Conservation (phyloP, 2,329 filamentous ascomycete species). For the Penicillium corylophilum region DNA sequence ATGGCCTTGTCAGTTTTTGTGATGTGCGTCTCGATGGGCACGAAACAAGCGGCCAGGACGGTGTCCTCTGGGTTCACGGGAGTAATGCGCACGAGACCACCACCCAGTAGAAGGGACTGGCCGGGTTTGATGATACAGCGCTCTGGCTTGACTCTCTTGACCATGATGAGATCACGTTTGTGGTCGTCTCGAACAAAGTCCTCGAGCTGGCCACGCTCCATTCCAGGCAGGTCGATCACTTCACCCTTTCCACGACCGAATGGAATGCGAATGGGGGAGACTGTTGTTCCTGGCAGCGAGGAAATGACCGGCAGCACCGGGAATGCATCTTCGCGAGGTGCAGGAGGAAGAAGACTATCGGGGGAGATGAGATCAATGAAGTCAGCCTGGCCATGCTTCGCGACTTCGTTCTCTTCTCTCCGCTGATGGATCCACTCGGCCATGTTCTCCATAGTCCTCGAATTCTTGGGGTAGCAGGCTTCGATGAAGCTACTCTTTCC, state of each 20-base stretch:
- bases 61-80: slow-evolving; percentile 64
- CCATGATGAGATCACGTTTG: slow-evolving; percentile 73
- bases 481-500: slow-evolving; percentile 93
- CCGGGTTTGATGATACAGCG: slow-evolving; percentile 71
- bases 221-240: slow-evolving; percentile 85
- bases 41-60: slow-evolving; percentile 83
- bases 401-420: slow-evolving; percentile 18
- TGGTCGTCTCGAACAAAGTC: slow-evolving; percentile 67
- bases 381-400: slow-evolving; percentile 14
- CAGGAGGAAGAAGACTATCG: slow-evolving; percentile 69
- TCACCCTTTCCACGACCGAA: slow-evolving; percentile 86
- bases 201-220: slow-evolving; percentile 72
- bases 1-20: slow-evolving; percentile 79
- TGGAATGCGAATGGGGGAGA: slow-evolving; percentile 87
- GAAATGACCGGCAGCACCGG: slow-evolving; percentile 86
- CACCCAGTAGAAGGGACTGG: slow-evolving; percentile 79
- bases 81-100: slow-evolving; percentile 84
- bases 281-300: slow-evolving; percentile 85
- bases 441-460: slow-evolving; percentile 46
- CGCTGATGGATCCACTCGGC: slow-evolving; percentile 35
- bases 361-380: slow-evolving; percentile 27
- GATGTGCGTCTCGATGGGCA: slow-evolving; percentile 72
- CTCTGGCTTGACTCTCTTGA: slow-evolving; percentile 67
- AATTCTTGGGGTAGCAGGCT: slow-evolving; percentile 76
- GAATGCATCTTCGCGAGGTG: slow-evolving; percentile 69